phyloP scores from a whole-genome alignment of 108 stramenopile species.

The Cyclotella sp. region DNA sequence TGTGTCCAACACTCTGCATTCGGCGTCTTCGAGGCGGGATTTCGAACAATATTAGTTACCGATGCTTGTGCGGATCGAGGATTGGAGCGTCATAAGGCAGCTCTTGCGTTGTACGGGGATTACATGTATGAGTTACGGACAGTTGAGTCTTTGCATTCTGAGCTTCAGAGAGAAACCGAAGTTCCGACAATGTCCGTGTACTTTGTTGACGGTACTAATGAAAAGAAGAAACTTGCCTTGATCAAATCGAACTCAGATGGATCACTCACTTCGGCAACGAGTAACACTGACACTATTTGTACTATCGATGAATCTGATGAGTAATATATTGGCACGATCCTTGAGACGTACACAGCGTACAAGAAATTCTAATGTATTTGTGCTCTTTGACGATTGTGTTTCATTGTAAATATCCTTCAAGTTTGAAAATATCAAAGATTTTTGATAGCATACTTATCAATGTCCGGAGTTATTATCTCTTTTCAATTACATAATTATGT shows the following conservation, averaged over 20 bases:
- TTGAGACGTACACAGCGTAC: background rate
- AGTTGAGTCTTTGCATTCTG: background rate
- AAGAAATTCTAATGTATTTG: no score
- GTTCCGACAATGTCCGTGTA: background rate
- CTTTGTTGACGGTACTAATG: background rate
- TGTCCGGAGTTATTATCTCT: no score
- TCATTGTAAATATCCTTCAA: no score
- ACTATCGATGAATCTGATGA: background rate
- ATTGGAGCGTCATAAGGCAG: conserved; percentile 62
- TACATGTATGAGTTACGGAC: conserved; percentile 70
- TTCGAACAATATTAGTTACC: conserved; percentile 60
- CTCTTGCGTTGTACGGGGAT: conserved; percentile 70
- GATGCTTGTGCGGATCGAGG: conserved; percentile 75
- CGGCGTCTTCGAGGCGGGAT: conserved; percentile 74
- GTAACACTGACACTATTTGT: background rate
- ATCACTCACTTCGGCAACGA: background rate
- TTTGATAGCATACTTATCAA: no score
- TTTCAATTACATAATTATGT: no score
- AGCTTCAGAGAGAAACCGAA: background rate
- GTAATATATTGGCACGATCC: background rate
- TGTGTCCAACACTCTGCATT: conserved; percentile 81
- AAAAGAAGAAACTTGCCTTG: background rate
- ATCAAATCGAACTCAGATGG: background rate
- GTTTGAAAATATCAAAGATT: no score
- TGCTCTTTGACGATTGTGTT: no score